phyloP scores from a whole-genome alignment of 768 basidiomycete species.

The Tylopilus felleus region DNA sequence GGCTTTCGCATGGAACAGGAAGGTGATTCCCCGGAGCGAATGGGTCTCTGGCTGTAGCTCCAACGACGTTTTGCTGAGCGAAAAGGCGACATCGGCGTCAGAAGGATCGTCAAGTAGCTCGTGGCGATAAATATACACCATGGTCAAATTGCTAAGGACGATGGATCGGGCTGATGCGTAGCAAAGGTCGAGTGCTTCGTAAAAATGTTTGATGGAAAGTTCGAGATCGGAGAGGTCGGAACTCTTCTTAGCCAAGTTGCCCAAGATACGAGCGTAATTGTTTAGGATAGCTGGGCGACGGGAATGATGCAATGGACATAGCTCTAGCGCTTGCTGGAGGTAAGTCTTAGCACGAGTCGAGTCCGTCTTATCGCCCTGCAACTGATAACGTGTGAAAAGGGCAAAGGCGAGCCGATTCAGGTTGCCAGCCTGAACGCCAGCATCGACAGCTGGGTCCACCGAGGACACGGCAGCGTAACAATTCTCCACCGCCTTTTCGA shows the following conservation, averaged over 20 bases:
- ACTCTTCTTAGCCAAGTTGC: slow-evolving; percentile 7
- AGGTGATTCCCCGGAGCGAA: slow-evolving; percentile 9
- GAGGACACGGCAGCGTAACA: slow-evolving; percentile 10
- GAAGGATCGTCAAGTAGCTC: background rate
- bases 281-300: slow-evolving; percentile 9
- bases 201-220: slow-evolving; percentile 14
- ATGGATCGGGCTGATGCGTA: slow-evolving; percentile 6
- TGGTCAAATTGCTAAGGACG: slow-evolving; percentile 10
- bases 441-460: slow-evolving; percentile 3
- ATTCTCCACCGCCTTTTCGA: slow-evolving; percentile 24
- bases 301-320: slow-evolving; percentile 6
- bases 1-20: slow-evolving; percentile 20
- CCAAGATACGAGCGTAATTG: slow-evolving; percentile 11
- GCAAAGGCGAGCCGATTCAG: slow-evolving; percentile 14
- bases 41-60: slow-evolving; percentile 14
- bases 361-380: slow-evolving; percentile 17
- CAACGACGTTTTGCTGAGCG: slow-evolving; percentile 10
- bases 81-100: slow-evolving; percentile 25
- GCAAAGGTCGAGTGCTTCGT: slow-evolving; percentile 17
- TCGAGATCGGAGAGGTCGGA: slow-evolving; percentile 10
- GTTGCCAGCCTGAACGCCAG: background rate
- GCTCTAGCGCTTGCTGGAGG: slow-evolving; percentile 11
- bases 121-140: slow-evolving; percentile 9
- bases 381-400: slow-evolving; percentile 21
- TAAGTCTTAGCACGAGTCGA: slow-evolving; percentile 15